Conservation (phyloP, 805 yeast genomes). For the Yarrowia phangngaensis region DNA sequence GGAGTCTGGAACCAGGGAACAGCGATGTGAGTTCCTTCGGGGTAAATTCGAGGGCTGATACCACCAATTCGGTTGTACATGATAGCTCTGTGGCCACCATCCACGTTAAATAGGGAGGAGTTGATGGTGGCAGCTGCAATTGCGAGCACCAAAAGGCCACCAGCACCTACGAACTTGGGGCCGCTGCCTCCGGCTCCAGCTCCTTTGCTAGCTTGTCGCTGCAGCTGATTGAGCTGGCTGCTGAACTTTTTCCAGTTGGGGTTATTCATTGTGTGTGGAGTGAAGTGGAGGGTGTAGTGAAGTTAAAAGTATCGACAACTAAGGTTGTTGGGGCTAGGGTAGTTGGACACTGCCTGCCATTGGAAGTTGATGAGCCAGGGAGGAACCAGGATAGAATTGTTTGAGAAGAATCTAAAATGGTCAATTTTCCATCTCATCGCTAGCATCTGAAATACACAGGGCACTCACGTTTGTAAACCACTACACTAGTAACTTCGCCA, state of each 20-base stretch:
- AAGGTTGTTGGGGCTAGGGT: no score
- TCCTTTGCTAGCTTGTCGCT: conserved; percentile 20
- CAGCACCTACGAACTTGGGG: conserved; percentile 59
- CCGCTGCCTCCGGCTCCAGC: conserved; percentile 38
- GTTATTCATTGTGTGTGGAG: conserved; percentile 22
- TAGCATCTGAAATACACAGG: no score
- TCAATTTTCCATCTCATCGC: no score
- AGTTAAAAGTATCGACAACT: neutral
- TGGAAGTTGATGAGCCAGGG: no score
- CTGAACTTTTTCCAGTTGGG: conserved; percentile 24
- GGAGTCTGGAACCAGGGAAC: conserved; percentile 96
- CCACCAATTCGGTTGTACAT: conserved; percentile 86
- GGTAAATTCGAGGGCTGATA: conserved; percentile 72
- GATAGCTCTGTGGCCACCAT: conserved; percentile 98
- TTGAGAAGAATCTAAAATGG: no score
- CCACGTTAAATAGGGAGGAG: conserved; percentile 73
- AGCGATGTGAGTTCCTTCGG: conserved; percentile 92
- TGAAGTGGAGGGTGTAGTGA: neutral
- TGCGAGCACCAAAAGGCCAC: conserved; percentile 57
- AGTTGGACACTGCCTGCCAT: no score
- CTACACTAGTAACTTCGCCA: no score
- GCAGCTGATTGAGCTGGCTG: conserved; percentile 24
- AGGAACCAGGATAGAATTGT: no score
- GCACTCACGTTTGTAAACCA: no score
- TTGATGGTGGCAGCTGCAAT: conserved; percentile 54